These are phyloP conservation scores for Cryphonectria radicalis DNA, from an alignment of 2,329 filamentous ascomycete genomes.

Conservation along the genomic window DNA sequence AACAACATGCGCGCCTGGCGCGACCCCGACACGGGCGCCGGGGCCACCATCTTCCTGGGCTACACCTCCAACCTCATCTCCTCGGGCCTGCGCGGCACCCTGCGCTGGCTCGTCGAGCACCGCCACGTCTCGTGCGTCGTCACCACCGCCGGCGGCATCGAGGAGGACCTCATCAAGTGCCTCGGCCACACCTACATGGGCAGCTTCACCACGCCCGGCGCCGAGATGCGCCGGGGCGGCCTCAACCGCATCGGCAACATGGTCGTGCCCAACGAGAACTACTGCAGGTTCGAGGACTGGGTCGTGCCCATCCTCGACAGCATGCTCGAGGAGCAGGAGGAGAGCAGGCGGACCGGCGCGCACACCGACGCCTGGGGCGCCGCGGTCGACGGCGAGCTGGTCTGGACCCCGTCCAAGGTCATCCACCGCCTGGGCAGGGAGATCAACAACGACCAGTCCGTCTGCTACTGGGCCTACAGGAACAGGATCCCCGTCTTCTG, in stretches of 20 bases:
- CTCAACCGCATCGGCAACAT: constrained; percentile 97
- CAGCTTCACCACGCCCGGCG: constrained; percentile 78
- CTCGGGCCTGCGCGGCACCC: constrained; percentile 86
- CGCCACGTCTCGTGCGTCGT: constrained; percentile 91
- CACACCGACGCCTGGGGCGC: constrained; percentile 42
- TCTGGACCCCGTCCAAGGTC: constrained; percentile 93
- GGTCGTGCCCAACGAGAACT: constrained; percentile 94
- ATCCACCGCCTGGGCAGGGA: constrained; percentile 90
- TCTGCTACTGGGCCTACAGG: constrained; percentile 97
- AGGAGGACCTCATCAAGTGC: constrained; percentile 99
- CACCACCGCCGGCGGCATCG: constrained; percentile 91
- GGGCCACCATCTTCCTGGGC: constrained; percentile 93
- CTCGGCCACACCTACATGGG: constrained; percentile 86
- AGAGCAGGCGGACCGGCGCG: constrained; percentile 60
- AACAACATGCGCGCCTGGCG: constrained; percentile 90
- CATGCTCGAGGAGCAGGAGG: constrained; percentile 94
- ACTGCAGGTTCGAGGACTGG: constrained; percentile 98
- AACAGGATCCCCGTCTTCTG: constrained; percentile 98
- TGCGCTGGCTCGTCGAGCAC: constrained; percentile 92
- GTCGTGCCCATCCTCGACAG: constrained; percentile 90
- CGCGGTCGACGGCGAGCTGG: constrained; percentile 68
- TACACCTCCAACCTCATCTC: constrained; percentile 99
- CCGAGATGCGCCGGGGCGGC: constrained; percentile 82
- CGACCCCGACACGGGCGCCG: constrained; percentile 76
- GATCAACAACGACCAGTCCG: constrained; percentile 88